Evolutionary conservation across 257 asterid genomes (phyloP), one percentile per base, ranked within the genome.

Genomic region (Henckelia pumila): DNA sequence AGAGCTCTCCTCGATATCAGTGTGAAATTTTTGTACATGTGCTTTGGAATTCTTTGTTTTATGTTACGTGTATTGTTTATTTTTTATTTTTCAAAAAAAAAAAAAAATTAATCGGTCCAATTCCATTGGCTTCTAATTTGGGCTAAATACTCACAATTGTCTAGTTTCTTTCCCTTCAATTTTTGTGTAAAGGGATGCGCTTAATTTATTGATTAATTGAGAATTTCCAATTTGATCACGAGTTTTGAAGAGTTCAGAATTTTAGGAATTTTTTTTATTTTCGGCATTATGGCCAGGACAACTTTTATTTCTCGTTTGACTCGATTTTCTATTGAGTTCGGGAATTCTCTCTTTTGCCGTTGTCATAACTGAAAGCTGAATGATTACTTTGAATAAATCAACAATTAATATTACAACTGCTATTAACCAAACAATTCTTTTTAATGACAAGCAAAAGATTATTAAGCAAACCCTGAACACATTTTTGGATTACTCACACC

Each of bases 1-100:
- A 68, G 95, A 87, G 24, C 81, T 94, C 29, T 71, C 85, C 77
- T 82, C 95, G 8, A 83, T 91, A 74, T 74, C 85, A 25, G 86
- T 82, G 88, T 86, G 97, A 90, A 77, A 53, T 70, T 58, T 58
- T 77, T 79, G 53, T 47, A 47, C 53, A 47, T 47, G 53, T 47
- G 53, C 19, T 0, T 14, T 47, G 53, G 20, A 47, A 47, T 47
- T 16, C 20, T 14, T 16, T 47, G n/a, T 40, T 14, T 40, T 11
- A 13, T 40, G 53, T 47, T 20, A 47, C 53, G 19, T 47, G 53
- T 47, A 47, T 47, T 47, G 53, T 47, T 16, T 33, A 33, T 33
- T 47, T 3, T 44, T 44, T 44, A 14, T 40, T 10, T 13, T 40
- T 40, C 37, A n/a, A n/a, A n/a, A n/a, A n/a, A n/a, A n/a, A 35